Conservation (phyloP, 192 early-diverging fungal genomes). For the Chytriomyces confervae region DNA sequence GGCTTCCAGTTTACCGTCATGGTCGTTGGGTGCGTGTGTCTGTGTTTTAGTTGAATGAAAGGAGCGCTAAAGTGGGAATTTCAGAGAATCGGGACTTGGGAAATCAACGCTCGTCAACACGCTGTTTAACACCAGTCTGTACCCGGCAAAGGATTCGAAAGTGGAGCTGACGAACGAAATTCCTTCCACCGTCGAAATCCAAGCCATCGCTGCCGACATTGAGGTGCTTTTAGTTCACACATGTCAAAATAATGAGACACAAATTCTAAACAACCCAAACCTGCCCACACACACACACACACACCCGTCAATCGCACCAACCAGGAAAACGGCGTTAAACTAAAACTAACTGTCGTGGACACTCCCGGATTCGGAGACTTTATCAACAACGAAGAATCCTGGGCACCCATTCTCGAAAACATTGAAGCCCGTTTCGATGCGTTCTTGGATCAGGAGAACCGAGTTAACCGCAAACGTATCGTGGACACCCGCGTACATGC, state of each 20-base stretch:
- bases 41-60: background rate
- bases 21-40: slow-evolving; percentile 58
- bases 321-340: slow-evolving; percentile 92
- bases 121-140: slow-evolving; percentile 74
- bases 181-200: slow-evolving; percentile 66
- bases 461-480: slow-evolving; percentile 62
- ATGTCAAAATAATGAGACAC: background rate
- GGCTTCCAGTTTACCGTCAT: slow-evolving; percentile 86
- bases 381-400: slow-evolving; percentile 76
- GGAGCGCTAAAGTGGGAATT: background rate
- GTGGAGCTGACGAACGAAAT: slow-evolving; percentile 69
- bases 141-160: slow-evolving; percentile 79
- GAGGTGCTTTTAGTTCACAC: background rate
- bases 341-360: slow-evolving; percentile 96
- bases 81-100: slow-evolving; percentile 64
- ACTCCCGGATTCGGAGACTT: slow-evolving; percentile 85
- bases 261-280: background rate
- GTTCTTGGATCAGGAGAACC: slow-evolving; percentile 84
- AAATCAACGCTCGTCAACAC: slow-evolving; percentile 71
- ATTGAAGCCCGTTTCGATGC: slow-evolving; percentile 94
- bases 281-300: background rate
- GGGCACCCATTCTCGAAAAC: slow-evolving; percentile 92
- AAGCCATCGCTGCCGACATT: slow-evolving; percentile 54
- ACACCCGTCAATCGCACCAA: background rate
- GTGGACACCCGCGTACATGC: slow-evolving; percentile 86